A percentile compares a stretch with the other conserved stretches of the same genome.
phyloP scores from a whole-genome alignment of 2,329 filamentous ascomycete genomes.

The Lasiodiplodia sp. region DNA sequence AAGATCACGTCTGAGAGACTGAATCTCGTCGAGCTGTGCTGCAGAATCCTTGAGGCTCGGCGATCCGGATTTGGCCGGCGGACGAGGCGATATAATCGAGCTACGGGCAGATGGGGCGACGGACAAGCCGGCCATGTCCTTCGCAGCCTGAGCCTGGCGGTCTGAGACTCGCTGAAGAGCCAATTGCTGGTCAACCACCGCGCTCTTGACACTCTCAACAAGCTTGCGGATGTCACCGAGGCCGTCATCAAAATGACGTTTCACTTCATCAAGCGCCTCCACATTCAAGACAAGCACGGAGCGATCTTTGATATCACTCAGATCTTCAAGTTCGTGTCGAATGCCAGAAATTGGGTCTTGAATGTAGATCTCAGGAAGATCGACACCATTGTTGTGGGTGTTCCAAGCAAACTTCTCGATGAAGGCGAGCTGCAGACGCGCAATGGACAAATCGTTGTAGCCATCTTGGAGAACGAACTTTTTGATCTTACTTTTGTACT shows the following conservation, averaged over 20 bases:
- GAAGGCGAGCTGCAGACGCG: conserved; percentile 89
- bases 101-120: conserved; percentile 50
- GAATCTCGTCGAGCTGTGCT: conserved; percentile 77
- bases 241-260: conserved; percentile 93
- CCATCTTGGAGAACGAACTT: conserved; percentile 91
- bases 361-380: conserved; percentile 96
- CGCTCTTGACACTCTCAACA: conserved; percentile 84
- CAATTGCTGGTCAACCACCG: conserved; percentile 81
- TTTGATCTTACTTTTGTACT: conserved; percentile 97
- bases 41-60: conserved; percentile 49
- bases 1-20: conserved; percentile 83
- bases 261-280: conserved; percentile 93
- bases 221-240: conserved; percentile 79
- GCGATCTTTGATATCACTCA: conserved; percentile 91
- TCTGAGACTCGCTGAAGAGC: conserved; percentile 88
- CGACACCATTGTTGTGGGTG: conserved; percentile 89
- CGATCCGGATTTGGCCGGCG: conserved; percentile 37
- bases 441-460: conserved; percentile 82
- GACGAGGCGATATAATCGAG: conserved; percentile 42
- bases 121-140: conserved; percentile 77
- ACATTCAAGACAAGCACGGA: conserved; percentile 95
- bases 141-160: conserved; percentile 85
- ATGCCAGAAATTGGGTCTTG: conserved; percentile 95
- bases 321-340: conserved; percentile 94
- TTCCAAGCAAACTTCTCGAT: conserved; percentile 99